Evolutionary conservation across 371 early-diverging fungal genomes (phyloP), one percentile per base, ranked within the genome.

Genomic region (Circinella minor): DNA sequence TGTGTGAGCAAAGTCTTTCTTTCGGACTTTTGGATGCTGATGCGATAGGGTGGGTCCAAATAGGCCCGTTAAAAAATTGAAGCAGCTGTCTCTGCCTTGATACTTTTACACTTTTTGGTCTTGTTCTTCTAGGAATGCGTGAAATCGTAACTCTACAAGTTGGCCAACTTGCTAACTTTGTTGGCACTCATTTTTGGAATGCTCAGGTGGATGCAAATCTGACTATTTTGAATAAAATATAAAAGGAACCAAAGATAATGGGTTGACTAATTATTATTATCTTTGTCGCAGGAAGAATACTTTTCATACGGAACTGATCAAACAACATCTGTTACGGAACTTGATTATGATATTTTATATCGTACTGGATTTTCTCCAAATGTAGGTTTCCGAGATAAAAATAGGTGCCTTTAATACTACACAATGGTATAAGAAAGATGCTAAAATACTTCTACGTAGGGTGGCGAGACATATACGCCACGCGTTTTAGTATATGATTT

Each of bases 181-280:
- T 94, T 10, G 98, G 95, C 3, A 89, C 95, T 13, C 97, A 96
- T 80, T 93, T 88, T 74, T 97, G 98, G 98, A 97, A 96, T 74
- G 81, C 94, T 14, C 94, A 93, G 88, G 93, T 88, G 66, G 11
- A 27, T 27, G 27, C 27, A 27, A 27, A 27, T 67, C 43, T 13
- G 54, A 6, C 54, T 15, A 54, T 18, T 0, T 8, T n/a, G 27
- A 18, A 57, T 57, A 13, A 57, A 27, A 7, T 5, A 34, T 27
- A 57, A 11, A 39, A 15, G 39, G 14, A 38, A 8, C 46, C 51
- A 27, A 37, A n/a, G 1, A 7, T 14, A 39, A 17, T 39, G 63
- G 46, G 48, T 47, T 18, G 36, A 27, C 15, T 5, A 8, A 14
- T 13, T 46, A 13, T 62, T 43, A 55, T 54, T n/a, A 13, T 27